These are phyloP conservation scores for Kappamyces sp. DNA, from an alignment of 192 early-diverging fungal species.

Conservation along the genomic window DNA sequence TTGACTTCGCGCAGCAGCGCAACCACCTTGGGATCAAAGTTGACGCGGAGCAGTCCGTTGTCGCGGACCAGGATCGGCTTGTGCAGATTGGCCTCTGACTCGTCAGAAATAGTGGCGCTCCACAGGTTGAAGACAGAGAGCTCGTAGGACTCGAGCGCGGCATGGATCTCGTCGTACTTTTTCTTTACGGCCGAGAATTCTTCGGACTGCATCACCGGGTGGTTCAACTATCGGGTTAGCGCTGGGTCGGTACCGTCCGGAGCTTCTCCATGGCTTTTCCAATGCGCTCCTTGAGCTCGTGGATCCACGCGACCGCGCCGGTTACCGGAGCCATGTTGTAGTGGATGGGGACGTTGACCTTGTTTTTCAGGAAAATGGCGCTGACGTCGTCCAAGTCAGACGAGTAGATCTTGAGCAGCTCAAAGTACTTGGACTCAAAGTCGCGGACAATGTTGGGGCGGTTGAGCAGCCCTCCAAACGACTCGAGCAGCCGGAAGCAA, in stretches of 20 bases:
- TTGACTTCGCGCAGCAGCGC: constrained; percentile 58
- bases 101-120: constrained; percentile 53
- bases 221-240: constrained; percentile 41
- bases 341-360: constrained; percentile 54
- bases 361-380: constrained; percentile 44
- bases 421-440: constrained; percentile 59
- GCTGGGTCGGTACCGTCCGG: constrained; percentile 38
- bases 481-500: constrained; percentile 56
- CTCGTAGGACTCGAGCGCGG: constrained; percentile 50
- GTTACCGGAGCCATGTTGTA: constrained; percentile 66
- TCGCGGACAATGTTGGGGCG: constrained; percentile 49
- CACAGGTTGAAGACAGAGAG: constrained; percentile 41
- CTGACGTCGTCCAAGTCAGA: constrained; percentile 53
- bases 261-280: constrained; percentile 56
- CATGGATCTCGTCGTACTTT: constrained; percentile 47
- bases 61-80: constrained; percentile 48
- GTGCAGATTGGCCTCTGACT: constrained; percentile 54
- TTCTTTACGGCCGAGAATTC: constrained; percentile 45
- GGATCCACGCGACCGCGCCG: constrained; percentile 53
- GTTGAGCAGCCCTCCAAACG: constrained; percentile 53
- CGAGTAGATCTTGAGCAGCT: constrained; percentile 47
- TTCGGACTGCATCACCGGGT: constrained; percentile 49
- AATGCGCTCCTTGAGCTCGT: constrained; percentile 59
- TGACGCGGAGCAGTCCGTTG: constrained; percentile 45
- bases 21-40: constrained; percentile 67